Conservation (phyloP, 2,329 filamentous ascomycete species). For the Botrytis tulipae region DNA sequence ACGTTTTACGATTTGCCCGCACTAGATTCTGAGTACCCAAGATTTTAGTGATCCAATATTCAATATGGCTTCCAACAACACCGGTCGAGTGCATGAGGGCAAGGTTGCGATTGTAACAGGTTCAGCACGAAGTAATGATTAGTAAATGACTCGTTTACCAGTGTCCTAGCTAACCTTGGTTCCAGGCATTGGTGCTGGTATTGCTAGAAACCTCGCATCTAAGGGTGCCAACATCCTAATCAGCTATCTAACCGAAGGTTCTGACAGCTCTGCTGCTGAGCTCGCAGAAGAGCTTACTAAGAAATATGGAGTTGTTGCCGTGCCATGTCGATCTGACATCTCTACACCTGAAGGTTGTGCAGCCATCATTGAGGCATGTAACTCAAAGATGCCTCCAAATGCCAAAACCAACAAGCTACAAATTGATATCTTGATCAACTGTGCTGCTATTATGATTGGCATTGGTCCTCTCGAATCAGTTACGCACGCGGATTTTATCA, state of each 20-base stretch:
- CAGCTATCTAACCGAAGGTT: slow-evolving; percentile 62
- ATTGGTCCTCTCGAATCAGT: slow-evolving; percentile 57
- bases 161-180: slow-evolving; percentile 12
- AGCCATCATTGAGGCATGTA: slow-evolving; percentile 55
- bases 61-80: background rate
- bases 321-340: slow-evolving; percentile 69
- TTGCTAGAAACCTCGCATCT: slow-evolving; percentile 62
- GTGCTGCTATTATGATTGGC: slow-evolving; percentile 69
- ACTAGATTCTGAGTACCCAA: background rate
- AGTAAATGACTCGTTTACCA: background rate
- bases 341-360: slow-evolving; percentile 57
- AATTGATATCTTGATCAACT: slow-evolving; percentile 82
- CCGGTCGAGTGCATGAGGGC: slow-evolving; percentile 48
- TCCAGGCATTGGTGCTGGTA: slow-evolving; percentile 66
- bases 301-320: slow-evolving; percentile 56
- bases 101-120: slow-evolving; percentile 77
- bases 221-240: slow-evolving; percentile 62
- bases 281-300: slow-evolving; percentile 53
- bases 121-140: slow-evolving; percentile 63
- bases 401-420: slow-evolving; percentile 52
- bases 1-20: background rate
- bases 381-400: slow-evolving; percentile 29
- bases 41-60: background rate
- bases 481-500: slow-evolving; percentile 61
- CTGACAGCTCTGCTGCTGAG: slow-evolving; percentile 48